These are phyloP conservation scores for Narthecium ossifragum DNA, from an alignment of 106 monocot genomes.

Conservation along the genomic window DNA sequence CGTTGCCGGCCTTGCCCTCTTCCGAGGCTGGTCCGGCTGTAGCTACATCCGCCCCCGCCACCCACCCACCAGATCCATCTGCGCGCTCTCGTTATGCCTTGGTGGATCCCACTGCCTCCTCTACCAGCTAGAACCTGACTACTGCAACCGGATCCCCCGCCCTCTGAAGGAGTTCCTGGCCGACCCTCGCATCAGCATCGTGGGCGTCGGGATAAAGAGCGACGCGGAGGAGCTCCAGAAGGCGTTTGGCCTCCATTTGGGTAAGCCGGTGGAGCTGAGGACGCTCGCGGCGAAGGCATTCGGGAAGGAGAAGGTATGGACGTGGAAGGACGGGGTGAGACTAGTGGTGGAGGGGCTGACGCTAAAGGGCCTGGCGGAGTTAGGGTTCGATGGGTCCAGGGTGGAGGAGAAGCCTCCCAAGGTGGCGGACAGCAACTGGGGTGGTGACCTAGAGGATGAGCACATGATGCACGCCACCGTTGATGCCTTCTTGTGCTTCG, in stretches of 20 bases:
- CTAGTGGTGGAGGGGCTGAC: not conserved
- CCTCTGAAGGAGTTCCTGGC: slow-evolving; percentile 3
- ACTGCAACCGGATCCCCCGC: not conserved
- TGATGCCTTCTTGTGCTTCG: not conserved
- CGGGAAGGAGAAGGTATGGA: slow-evolving; percentile 12
- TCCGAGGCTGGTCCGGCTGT: not conserved
- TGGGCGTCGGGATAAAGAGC: slow-evolving; percentile 10
- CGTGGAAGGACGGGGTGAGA: not conserved
- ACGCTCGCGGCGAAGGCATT: slow-evolving; percentile 6
- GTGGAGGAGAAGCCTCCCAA: slow-evolving; percentile 8
- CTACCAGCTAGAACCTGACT: not conserved
- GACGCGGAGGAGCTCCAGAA: slow-evolving; percentile 3
- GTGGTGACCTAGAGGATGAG: not conserved
- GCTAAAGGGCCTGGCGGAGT: too few relatives aligned
- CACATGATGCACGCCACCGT: slow-evolving; percentile 6
- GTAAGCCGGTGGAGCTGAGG: slow-evolving; percentile 8
- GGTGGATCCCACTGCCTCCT: slow-evolving; percentile 19
- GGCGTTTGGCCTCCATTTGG: slow-evolving; percentile 10
- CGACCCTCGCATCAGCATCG: slow-evolving; percentile 5
- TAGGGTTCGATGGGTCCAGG: not conserved
- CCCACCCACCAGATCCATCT: slow-evolving; percentile 1
- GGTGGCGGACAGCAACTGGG: slow-evolving; percentile 2
- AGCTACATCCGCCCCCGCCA: not conserved
- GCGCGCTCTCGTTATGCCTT: slow-evolving; percentile 12
- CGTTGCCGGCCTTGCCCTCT: slow-evolving; percentile 13